Evolutionary conservation across 768 basidiomycete species (phyloP).

Genomic region (Paxillus ammoniavirescens): DNA sequence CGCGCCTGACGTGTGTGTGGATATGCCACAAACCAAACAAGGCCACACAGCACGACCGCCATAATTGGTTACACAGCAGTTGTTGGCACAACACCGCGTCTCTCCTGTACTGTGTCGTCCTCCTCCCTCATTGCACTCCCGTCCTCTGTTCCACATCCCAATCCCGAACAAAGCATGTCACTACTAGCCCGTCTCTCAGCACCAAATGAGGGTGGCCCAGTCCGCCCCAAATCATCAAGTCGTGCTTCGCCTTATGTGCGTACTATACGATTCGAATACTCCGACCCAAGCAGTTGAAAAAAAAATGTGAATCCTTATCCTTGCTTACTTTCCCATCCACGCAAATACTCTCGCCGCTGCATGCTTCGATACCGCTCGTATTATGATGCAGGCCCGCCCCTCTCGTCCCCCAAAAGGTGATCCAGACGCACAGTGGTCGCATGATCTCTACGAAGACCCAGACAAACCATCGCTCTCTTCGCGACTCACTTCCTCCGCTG

Average conservation of each 20-base stretch:
- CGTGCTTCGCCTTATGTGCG: conserved; percentile 35
- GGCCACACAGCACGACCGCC: conserved; percentile 13
- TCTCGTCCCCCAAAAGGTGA: conserved; percentile 63
- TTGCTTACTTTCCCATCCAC: not conserved
- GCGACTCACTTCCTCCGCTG: conserved; percentile 46
- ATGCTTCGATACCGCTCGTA: not conserved
- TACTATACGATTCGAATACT: conserved; percentile 31
- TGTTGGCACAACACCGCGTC: not conserved
- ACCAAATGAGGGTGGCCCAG: conserved; percentile 28
- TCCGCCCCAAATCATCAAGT: conserved; percentile 30
- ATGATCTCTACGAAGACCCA: conserved; percentile 64
- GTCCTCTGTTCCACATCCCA: not conserved
- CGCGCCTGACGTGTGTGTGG: not conserved
- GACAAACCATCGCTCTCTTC: conserved; percentile 56
- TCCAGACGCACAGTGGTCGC: conserved; percentile 64
- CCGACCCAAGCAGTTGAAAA: conserved; percentile 19
- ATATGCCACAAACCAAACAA: conserved; percentile 30
- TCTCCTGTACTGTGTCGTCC: not conserved
- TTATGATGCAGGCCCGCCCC: conserved; percentile 33
- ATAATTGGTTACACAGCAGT: not conserved
- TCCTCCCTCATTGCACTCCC: not conserved
- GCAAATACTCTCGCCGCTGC: not conserved
- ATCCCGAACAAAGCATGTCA: conserved; percentile 19
- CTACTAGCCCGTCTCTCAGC: conserved; percentile 29
- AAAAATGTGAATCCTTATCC: conserved; percentile 8